Conservation (phyloP, 305 asterid genomes). For the Fraxinus albicans region DNA sequence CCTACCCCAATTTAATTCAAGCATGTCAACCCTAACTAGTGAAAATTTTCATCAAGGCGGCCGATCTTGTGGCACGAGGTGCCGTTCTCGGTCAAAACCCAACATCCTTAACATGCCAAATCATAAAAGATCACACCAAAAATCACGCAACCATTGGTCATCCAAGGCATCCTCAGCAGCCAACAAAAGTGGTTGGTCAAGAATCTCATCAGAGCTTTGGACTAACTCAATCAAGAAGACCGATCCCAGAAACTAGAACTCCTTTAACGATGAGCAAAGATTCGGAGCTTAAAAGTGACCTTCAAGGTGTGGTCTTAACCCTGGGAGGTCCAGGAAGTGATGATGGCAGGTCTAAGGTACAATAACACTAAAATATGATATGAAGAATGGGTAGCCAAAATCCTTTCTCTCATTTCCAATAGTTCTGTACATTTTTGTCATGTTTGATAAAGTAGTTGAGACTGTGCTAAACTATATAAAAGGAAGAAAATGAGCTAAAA, state of each 20-base stretch:
- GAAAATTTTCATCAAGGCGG: conserved; percentile 44
- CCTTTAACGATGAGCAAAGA: conserved; percentile 21
- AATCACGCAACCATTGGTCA: conserved; percentile 20
- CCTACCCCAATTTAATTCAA: not conserved
- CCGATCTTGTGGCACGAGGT: conserved; percentile 46
- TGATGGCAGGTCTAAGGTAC: conserved; percentile 14
- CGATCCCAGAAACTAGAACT: conserved; percentile 16
- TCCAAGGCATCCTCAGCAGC: conserved; percentile 41
- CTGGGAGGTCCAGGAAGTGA: conserved; percentile 52
- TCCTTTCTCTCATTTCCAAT: not conserved
- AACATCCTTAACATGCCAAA: conserved; percentile 24
- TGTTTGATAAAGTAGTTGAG: not conserved
- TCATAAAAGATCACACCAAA: conserved; percentile 25
- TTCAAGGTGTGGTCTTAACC: conserved; percentile 48
- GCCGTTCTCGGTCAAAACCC: conserved; percentile 37
- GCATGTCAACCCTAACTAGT: not conserved
- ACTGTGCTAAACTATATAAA: not conserved
- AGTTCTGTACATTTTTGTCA: not conserved
- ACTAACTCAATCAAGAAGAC: conserved; percentile 25
- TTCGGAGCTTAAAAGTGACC: conserved; percentile 32
- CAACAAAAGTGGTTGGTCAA: conserved; percentile 28
- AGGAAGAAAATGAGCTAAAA: not conserved
- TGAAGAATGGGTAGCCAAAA: not conserved
- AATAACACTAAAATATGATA: not conserved
- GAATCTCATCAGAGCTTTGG: conserved; percentile 30